These are phyloP conservation scores for Gentiana macrophylla DNA, from an alignment of 257 asterid species.

Conservation along the genomic window DNA sequence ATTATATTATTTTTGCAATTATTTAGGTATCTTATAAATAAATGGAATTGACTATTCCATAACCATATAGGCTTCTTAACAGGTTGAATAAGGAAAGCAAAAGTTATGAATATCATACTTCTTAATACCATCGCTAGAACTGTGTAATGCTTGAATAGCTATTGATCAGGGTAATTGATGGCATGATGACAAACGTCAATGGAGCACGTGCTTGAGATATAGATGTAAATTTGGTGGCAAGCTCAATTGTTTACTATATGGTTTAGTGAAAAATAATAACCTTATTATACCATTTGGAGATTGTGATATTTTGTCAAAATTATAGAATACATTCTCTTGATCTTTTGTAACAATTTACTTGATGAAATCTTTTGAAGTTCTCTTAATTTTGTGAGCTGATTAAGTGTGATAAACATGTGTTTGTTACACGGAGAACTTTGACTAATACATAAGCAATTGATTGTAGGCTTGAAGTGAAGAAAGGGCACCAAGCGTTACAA, in stretches of 20 bases:
- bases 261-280: background rate
- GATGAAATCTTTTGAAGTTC: background rate
- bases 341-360: background rate
- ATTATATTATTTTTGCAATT: background rate
- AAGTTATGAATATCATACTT: background rate
- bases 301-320: background rate
- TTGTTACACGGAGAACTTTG: background rate
- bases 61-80: background rate
- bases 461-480: constrained; percentile 1
- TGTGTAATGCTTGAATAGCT: background rate
- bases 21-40: background rate
- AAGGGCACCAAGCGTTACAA: constrained; percentile 10
- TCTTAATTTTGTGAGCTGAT: background rate
- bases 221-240: too few relatives aligned
- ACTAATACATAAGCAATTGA: constrained; percentile 4
- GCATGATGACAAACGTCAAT: background rate
- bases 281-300: background rate
- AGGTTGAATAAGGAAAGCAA: background rate
- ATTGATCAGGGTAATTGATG: background rate
- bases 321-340: background rate
- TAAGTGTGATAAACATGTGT: background rate
- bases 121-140: too few relatives aligned
- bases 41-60: background rate
- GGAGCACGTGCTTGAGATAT: too few relatives aligned
- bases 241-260: background rate